Conservation (phyloP, 352 stramenopile genomes). For the Pythium dissimile region DNA sequence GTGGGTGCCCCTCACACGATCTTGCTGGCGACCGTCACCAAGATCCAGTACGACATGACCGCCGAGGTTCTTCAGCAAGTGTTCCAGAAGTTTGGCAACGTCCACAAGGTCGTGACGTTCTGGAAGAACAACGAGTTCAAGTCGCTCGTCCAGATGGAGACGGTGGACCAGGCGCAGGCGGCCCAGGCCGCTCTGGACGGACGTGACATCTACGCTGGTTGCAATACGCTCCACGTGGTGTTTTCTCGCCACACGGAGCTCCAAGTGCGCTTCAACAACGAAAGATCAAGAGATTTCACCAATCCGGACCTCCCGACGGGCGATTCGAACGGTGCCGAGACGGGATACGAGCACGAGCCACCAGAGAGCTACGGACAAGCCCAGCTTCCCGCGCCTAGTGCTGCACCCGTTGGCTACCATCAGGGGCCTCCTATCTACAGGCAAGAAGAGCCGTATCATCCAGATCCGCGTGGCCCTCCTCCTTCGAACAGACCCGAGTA, state of each 20-base stretch:
- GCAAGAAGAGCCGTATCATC: background rate
- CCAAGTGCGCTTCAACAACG: constrained; percentile 73
- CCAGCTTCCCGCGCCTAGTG: background rate
- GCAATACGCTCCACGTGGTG: constrained; percentile 77
- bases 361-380: constrained; percentile 15
- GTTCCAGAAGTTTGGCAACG: constrained; percentile 83
- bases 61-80: constrained; percentile 78
- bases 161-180: constrained; percentile 63
- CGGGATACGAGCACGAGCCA: constrained; percentile 11
- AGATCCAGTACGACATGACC: constrained; percentile 82
- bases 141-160: constrained; percentile 76
- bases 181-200: constrained; percentile 69
- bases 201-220: constrained; percentile 84
- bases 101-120: constrained; percentile 81
- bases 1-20: constrained; percentile 56
- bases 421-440: constrained; percentile 10
- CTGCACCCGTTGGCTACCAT: constrained; percentile 3
- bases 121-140: constrained; percentile 84
- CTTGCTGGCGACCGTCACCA: constrained; percentile 74
- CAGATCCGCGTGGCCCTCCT: constrained; percentile 7
- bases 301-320: constrained; percentile 61
- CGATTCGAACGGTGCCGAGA: background rate
- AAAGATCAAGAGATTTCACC: constrained; percentile 67
- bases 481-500: background rate
- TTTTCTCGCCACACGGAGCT: constrained; percentile 73